Evolutionary conservation across 2,329 filamentous ascomycete genomes (phyloP), one percentile per base, ranked within the genome.

Genomic region (Huntiella bhutanensis): DNA sequence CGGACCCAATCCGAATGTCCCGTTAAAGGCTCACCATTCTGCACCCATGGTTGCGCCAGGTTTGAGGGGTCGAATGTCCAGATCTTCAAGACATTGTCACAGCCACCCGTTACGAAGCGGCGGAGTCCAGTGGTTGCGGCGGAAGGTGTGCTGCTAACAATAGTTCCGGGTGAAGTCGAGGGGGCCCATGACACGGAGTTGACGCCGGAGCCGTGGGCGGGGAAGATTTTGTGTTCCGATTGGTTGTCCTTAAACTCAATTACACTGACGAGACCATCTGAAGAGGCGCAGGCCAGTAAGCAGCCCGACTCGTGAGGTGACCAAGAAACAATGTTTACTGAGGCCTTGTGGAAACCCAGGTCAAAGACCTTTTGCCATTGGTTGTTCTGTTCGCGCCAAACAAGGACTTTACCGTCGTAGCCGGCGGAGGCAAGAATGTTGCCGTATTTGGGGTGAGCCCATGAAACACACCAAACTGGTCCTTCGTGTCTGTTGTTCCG

Each of bases 371-470:
- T 79, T 57, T 86, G 81, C 81, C 81, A 86, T 56, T 74, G 68
- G 54, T 69, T 73, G 55, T 64, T 68, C 62, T 87, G 80, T 65
- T 98, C 91, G 62, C 87, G 85, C 86, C 88, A 98, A 70, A 98
- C 93, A 62, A 96, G 78, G 54, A 98, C 88, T 64, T 94, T 94
- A 64, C 88, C 91, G 64, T 98, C 91, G 67, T 95, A 98, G 54
- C 83, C 85, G 44, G 86, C 84, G 52, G 85, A 93, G 47, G 91
- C 91, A 51, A 98, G 80, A 59, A 98, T 95, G 62, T 88, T 95
- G 67, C 91, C 91, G 64, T 92, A 96, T 62, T 98, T 96, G 52
- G 91, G 91, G 60, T 98, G 91, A 42, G 88, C 87, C 91, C 91
- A 98, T 56, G 87, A 82, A 49, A 96, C 84, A 61, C 84, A 93